A percentile compares a stretch with the other conserved stretches of the same genome.
These are phyloP conservation scores for Pezizomycotina sp. DNA, from an alignment of 2,329 filamentous ascomycete genomes.

Conservation along the genomic window DNA sequence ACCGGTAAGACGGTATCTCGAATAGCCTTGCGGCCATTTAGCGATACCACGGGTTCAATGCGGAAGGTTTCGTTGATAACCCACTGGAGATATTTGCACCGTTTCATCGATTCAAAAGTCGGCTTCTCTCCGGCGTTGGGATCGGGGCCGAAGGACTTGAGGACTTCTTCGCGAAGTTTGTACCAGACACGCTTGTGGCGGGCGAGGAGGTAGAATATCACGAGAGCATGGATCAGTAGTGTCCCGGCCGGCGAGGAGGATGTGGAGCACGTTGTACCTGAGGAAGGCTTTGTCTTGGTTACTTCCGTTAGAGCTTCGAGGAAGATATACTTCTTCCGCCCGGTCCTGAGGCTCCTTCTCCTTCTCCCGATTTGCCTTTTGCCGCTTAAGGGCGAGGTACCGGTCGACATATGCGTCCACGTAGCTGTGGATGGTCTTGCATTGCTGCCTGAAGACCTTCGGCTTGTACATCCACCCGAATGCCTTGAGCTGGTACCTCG, in stretches of 20 bases:
- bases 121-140: conserved; percentile 36
- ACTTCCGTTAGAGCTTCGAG: conserved; percentile 68
- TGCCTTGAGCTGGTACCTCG: not conserved
- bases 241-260: conserved; percentile 72
- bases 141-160: conserved; percentile 46
- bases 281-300: conserved; percentile 55
- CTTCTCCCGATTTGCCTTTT: conserved; percentile 59
- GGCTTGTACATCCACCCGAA: conserved; percentile 28
- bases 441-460: conserved; percentile 45
- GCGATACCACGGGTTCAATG: conserved; percentile 59
- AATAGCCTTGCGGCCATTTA: conserved; percentile 58
- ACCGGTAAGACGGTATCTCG: conserved; percentile 57
- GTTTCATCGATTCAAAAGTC: conserved; percentile 67
- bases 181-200: conserved; percentile 49
- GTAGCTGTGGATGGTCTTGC: conserved; percentile 58
- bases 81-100: conserved; percentile 63
- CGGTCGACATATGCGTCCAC: conserved; percentile 62
- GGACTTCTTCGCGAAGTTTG: conserved; percentile 58
- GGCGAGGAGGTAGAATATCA: conserved; percentile 69
- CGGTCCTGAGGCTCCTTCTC: too few species aligned
- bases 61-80: conserved; percentile 63
- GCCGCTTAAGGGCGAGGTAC: conserved; percentile 49
- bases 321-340: conserved; percentile 69
- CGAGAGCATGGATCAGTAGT: conserved; percentile 67
- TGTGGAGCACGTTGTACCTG: conserved; percentile 67